Evolutionary conservation across 371 early-diverging fungal species (phyloP).

Genomic region (Rhizopus delemar): DNA sequence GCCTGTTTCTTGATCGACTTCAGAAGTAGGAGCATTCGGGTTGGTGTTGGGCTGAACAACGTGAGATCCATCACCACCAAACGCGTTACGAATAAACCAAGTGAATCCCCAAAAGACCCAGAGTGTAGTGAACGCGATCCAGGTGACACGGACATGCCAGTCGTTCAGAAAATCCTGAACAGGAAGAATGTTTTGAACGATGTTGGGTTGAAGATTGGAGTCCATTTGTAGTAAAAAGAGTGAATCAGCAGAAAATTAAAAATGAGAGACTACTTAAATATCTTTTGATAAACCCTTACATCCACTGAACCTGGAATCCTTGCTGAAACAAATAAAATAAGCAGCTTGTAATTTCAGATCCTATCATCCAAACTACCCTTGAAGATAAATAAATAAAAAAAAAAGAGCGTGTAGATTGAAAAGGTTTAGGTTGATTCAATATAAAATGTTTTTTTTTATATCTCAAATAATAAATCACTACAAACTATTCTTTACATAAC

Average conservation of each 20-base stretch:
- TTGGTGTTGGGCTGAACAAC: conserved; percentile 3
- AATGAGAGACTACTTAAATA: no score
- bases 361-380: no score
- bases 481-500: no score
- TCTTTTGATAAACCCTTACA: no score
- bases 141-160: conserved; percentile 40
- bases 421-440: no score
- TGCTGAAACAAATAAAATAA: no score
- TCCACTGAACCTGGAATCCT: no score
- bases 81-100: conserved; percentile 39
- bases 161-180: conserved; percentile 24
- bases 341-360: no score
- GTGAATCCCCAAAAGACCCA: conserved; percentile 40
- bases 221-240: conserved; percentile 3
- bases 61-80: conserved; percentile 30
- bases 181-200: conserved; percentile 2
- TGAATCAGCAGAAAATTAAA: background rate
- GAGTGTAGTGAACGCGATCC: conserved; percentile 42
- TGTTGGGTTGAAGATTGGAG: background rate
- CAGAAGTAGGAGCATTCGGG: conserved; percentile 1
- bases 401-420: no score
- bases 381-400: no score
- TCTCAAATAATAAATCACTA: no score
- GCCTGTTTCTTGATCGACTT: conserved; percentile 18
- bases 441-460: no score